These are phyloP conservation scores for Maudiozyma humilis DNA, from an alignment of 1,139 yeast genomes.

Conservation along the genomic window DNA sequence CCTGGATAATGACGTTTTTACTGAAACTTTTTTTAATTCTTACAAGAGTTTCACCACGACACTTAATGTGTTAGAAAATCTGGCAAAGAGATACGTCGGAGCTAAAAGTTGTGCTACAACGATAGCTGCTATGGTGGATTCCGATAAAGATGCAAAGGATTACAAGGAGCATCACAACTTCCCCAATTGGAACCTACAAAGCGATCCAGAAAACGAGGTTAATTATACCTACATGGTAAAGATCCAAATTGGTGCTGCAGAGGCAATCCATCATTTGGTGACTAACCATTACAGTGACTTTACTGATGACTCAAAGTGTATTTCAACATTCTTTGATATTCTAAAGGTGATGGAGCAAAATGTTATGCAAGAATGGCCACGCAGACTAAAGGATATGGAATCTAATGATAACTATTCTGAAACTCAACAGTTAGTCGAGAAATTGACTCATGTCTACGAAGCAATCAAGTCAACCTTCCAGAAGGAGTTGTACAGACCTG, in stretches of 20 bases:
- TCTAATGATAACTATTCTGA: constrained; percentile 26
- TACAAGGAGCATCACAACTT: constrained; percentile 14
- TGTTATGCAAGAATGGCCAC: constrained; percentile 61
- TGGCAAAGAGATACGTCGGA: constrained; percentile 47
- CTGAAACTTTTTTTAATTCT: constrained; percentile 57
- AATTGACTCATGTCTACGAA: constrained; percentile 53
- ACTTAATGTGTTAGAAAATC: constrained; percentile 39
- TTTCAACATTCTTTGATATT: constrained; percentile 55
- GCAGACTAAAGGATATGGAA: constrained; percentile 24
- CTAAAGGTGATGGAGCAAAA: constrained; percentile 65
- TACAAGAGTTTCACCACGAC: constrained; percentile 59
- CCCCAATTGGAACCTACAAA: constrained; percentile 42
- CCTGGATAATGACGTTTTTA: constrained; percentile 54
- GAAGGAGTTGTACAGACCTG: constrained; percentile 72
- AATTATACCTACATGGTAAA: constrained; percentile 47
- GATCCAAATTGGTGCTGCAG: constrained; percentile 76
- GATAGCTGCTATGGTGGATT: constrained; percentile 30
- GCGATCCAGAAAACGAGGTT: constrained; percentile 28
- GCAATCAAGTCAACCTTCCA: constrained; percentile 66
- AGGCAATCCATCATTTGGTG: constrained; percentile 64
- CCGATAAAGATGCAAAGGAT: constrained; percentile 12
- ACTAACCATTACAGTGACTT: constrained; percentile 70
- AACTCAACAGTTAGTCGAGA: constrained; percentile 35
- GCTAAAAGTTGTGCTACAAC: constrained; percentile 53
- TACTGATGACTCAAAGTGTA: constrained; percentile 56